Percentiles rank a stretch among this genome's conserved stretches.
phyloP scores from a whole-genome alignment of 1,284 basidiomycete genomes.

The Vanrija humicola region DNA sequence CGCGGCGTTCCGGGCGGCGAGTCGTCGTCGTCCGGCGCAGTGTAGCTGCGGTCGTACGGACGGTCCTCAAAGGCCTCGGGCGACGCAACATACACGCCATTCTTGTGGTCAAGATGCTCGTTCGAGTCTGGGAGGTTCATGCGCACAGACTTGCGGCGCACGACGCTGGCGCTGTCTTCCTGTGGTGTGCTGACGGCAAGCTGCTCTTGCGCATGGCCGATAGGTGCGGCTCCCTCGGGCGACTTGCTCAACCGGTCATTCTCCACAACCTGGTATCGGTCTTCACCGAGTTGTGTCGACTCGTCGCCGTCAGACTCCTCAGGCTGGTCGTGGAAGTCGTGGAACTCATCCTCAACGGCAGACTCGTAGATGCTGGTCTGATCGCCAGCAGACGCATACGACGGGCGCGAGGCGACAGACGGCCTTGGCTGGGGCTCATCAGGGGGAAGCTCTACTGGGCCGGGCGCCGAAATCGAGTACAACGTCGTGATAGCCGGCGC shows the following conservation, averaged over 20 bases:
- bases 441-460: slow-evolving; percentile 30
- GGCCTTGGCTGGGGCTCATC: slow-evolving; percentile 6
- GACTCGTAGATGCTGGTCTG: slow-evolving; percentile 44
- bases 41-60: background rate
- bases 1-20: slow-evolving; percentile 5
- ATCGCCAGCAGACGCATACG: slow-evolving; percentile 19
- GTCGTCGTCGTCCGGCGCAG: slow-evolving; percentile 1
- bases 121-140: slow-evolving; percentile 32
- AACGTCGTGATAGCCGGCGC: slow-evolving; percentile 22
- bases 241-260: slow-evolving; percentile 23
- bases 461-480: slow-evolving; percentile 39
- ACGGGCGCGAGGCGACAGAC: background rate
- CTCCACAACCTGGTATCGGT: slow-evolving; percentile 38
- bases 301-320: slow-evolving; percentile 36
- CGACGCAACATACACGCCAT: background rate
- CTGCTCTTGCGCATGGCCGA: too few relatives aligned
- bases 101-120: background rate
- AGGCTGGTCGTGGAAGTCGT: slow-evolving; percentile 3
- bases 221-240: too few relatives aligned
- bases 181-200: background rate
- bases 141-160: slow-evolving; percentile 42
- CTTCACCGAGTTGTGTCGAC: slow-evolving; percentile 12
- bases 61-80: background rate
- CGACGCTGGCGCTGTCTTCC: slow-evolving; percentile 5
- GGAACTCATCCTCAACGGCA: slow-evolving; percentile 32